Evolutionary conservation across 2,329 filamentous ascomycete species (phyloP).

Genomic region (Akanthomyces lecanii): DNA sequence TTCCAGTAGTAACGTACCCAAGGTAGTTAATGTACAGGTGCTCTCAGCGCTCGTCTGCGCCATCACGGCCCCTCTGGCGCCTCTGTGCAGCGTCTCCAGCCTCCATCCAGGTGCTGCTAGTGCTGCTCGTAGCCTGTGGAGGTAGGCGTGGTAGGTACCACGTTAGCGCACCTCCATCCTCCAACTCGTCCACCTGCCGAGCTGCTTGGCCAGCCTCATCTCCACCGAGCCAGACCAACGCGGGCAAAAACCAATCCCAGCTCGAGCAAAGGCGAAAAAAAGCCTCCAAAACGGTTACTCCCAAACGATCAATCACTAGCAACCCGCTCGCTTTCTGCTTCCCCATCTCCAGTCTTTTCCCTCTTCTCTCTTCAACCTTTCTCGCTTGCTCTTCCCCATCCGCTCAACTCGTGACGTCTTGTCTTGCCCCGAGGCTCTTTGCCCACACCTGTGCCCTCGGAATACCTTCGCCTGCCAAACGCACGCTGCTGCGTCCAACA

Average conservation of each 20-base stretch:
- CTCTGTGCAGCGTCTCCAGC: neutral
- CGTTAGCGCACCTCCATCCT: too few relatives aligned
- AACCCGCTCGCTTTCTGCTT: neutral
- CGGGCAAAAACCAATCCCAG: constrained; percentile 1
- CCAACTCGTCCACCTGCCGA: neutral
- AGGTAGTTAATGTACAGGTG: neutral
- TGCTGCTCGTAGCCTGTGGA: neutral
- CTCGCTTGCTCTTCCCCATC: neutral
- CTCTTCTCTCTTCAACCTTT: neutral
- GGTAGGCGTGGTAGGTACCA: too few relatives aligned
- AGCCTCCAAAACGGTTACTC: neutral
- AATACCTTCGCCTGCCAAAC: constrained; percentile 5
- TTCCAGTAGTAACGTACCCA: too few relatives aligned
- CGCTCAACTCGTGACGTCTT: neutral
- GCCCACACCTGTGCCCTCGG: neutral
- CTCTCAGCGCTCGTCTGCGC: neutral
- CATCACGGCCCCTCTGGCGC: too few relatives aligned
- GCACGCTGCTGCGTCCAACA: neutral
- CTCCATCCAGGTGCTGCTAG: neutral
- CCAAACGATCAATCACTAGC: constrained; percentile 2
- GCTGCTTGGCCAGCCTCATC: constrained; percentile 8
- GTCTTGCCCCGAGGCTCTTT: neutral
- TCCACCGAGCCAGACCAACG: constrained; percentile 8
- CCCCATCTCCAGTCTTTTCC: constrained; percentile 11
- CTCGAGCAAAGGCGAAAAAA: neutral